These are phyloP conservation scores for Triglochin maritima DNA, from an alignment of 106 monocot species.

Conservation along the genomic window DNA sequence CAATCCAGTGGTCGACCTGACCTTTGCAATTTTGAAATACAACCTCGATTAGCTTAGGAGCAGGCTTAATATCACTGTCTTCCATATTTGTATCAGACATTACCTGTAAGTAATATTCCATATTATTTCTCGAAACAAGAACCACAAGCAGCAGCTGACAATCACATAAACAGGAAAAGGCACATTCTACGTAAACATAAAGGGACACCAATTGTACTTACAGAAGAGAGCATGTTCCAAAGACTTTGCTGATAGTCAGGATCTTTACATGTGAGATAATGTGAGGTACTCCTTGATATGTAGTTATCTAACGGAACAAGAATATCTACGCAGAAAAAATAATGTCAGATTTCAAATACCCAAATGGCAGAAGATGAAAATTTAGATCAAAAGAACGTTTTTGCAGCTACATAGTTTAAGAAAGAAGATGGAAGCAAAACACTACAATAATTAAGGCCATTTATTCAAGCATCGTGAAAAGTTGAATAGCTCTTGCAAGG, in stretches of 20 bases:
- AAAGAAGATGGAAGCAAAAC: too few species aligned
- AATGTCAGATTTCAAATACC: background rate
- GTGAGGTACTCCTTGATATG: conserved; percentile 50
- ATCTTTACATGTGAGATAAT: conserved; percentile 60
- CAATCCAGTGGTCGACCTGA: conserved; percentile 97
- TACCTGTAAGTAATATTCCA: conserved; percentile 33
- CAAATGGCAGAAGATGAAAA: too few species aligned
- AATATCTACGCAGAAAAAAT: conserved; percentile 38
- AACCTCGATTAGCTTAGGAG: conserved; percentile 97
- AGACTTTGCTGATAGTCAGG: conserved; percentile 73
- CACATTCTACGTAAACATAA: too few species aligned
- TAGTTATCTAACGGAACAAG: conserved; percentile 76
- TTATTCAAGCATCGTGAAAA: too few species aligned
- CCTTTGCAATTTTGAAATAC: conserved; percentile 96
- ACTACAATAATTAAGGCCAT: too few species aligned
- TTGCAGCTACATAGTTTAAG: too few species aligned
- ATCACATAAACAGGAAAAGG: too few species aligned
- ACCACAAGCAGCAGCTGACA: too few species aligned
- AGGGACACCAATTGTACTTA: conserved; percentile 13
- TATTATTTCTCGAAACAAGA: too few species aligned
- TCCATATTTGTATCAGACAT: conserved; percentile 93
- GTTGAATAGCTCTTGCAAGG: too few species aligned
- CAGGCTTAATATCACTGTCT: conserved; percentile 81
- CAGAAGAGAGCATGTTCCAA: conserved; percentile 57
- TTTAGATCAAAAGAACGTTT: too few species aligned